Conservation (phyloP, 139 green algal genomes). For the Coelastrella sp. region DNA sequence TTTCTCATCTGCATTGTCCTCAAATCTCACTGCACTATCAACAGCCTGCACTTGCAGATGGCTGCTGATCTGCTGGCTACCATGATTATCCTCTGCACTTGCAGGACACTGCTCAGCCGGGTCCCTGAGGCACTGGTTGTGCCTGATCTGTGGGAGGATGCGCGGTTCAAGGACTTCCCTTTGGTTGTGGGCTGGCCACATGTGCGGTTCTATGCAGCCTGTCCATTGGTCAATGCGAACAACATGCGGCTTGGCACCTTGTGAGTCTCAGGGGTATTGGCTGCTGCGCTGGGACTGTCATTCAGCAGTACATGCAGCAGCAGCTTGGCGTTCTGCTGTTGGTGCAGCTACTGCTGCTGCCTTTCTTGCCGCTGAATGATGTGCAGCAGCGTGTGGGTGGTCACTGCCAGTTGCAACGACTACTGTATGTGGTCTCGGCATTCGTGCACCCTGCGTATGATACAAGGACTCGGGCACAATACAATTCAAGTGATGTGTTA, state of each 20-base stretch:
- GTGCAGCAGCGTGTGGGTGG: no score
- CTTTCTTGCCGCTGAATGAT: no score
- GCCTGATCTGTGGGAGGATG: conserved; percentile 37
- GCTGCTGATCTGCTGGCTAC: background rate
- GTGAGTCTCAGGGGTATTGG: background rate
- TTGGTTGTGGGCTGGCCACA: conserved; percentile 37
- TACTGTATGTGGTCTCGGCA: no score
- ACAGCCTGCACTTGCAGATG: background rate
- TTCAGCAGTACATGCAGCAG: background rate
- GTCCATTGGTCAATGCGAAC: conserved; percentile 19
- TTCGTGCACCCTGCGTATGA: no score
- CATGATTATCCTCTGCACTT: background rate
- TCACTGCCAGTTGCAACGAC: no score
- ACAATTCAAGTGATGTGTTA: no score
- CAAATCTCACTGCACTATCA: background rate
- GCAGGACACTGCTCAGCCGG: conserved; percentile 49
- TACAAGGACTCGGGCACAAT: no score
- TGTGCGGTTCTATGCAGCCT: conserved; percentile 44
- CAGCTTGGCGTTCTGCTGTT: no score
- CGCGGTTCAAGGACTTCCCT: conserved; percentile 47
- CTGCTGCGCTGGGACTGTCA: background rate
- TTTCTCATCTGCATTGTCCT: background rate
- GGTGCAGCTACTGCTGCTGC: no score
- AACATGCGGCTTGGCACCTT: conserved; percentile 37
- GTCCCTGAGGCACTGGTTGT: conserved; percentile 46